These are phyloP conservation scores for Rhododendron griersonianum DNA, from an alignment of 148 eudicot species.

Conservation along the genomic window DNA sequence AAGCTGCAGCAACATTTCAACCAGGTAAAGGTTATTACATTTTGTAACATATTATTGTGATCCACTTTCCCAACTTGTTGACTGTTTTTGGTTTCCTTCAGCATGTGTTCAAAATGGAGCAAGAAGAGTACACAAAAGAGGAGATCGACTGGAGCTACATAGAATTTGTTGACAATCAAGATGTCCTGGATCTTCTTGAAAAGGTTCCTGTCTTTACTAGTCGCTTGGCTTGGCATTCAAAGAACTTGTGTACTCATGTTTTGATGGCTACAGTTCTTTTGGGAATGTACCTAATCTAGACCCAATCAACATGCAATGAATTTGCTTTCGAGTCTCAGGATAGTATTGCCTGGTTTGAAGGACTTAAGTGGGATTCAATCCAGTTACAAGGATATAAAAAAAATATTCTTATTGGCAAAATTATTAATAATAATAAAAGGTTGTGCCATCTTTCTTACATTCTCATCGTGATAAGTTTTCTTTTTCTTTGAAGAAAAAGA, in stretches of 20 bases:
- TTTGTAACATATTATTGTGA: not conserved
- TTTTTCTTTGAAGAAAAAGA: no score
- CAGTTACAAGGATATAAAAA: not conserved
- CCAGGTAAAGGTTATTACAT: conserved; percentile 49
- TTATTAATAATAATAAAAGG: no score
- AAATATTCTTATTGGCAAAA: not conserved
- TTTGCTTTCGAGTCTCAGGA: not conserved
- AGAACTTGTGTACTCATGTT: not conserved
- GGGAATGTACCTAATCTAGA: not conserved
- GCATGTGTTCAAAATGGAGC: conserved; percentile 99
- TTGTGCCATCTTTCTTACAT: not conserved
- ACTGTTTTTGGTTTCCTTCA: conserved; percentile 37
- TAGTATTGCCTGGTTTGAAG: not conserved
- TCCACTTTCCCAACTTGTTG: not conserved
- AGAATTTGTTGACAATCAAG: conserved; percentile 95
- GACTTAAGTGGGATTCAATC: not conserved
- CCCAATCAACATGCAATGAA: not conserved
- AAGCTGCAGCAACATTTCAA: conserved; percentile 98
- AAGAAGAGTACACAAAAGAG: conserved; percentile 91
- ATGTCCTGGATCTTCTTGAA: conserved; percentile 96
- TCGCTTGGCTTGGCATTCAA: not conserved
- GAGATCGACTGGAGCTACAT: conserved; percentile 96
- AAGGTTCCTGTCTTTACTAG: conserved; percentile 43
- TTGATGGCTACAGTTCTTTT: not conserved
- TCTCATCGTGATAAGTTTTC: not conserved